Percentiles rank a stretch among this genome's conserved stretches.
phyloP scores from a whole-genome alignment of 1,284 basidiomycete species.

The Meira miltonrushii region DNA sequence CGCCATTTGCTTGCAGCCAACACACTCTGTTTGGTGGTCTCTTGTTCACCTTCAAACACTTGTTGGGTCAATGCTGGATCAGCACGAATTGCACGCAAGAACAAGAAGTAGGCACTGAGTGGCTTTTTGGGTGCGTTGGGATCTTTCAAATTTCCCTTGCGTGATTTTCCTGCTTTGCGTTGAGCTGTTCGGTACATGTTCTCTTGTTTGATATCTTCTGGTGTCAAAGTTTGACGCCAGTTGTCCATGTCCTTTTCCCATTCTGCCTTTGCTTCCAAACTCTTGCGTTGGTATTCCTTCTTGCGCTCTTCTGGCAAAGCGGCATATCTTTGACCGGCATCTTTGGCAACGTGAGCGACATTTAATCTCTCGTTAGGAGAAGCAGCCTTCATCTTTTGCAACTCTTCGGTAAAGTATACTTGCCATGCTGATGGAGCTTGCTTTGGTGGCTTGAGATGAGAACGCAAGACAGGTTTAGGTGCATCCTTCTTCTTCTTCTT shows the following conservation, averaged over 20 bases:
- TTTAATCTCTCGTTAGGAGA: slow-evolving; percentile 66
- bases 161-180: slow-evolving; percentile 84
- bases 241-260: slow-evolving; percentile 71
- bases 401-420: slow-evolving; percentile 92
- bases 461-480: slow-evolving; percentile 54
- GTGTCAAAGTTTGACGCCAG: slow-evolving; percentile 84
- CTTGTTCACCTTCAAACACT: slow-evolving; percentile 85
- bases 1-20: slow-evolving; percentile 88
- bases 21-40: slow-evolving; percentile 90
- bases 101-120: slow-evolving; percentile 89
- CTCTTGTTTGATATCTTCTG: slow-evolving; percentile 89
- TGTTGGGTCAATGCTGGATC: slow-evolving; percentile 55
- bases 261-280: slow-evolving; percentile 76
- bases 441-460: slow-evolving; percentile 74
- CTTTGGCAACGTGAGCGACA: slow-evolving; percentile 90
- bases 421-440: slow-evolving; percentile 93
- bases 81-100: slow-evolving; percentile 62
- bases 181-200: slow-evolving; percentile 85
- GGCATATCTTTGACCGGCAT: slow-evolving; percentile 85
- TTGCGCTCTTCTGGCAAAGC: slow-evolving; percentile 72
- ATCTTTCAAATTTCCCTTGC: slow-evolving; percentile 91
- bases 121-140: slow-evolving; percentile 96
- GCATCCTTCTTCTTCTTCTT: slow-evolving; percentile 22
- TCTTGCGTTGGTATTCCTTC: slow-evolving; percentile 59
- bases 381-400: slow-evolving; percentile 69